phyloP scores from a whole-genome alignment of 495 filamentous ascomycete genomes.

The Talaromyces stipitatus region DNA sequence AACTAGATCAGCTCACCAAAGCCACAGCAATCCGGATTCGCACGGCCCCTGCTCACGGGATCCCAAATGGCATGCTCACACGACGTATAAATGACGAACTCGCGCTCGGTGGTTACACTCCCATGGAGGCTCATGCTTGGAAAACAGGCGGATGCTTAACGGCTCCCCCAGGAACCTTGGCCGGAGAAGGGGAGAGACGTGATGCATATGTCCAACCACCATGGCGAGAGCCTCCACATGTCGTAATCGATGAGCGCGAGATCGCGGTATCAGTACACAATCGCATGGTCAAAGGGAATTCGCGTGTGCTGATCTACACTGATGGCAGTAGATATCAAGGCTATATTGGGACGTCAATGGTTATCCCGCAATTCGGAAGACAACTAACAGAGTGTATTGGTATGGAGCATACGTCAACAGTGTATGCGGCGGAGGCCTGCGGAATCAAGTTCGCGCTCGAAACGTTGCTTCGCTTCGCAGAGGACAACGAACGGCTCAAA shows the following conservation, averaged over 20 bases:
- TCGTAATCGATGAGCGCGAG: conserved; percentile 10
- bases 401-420: not conserved
- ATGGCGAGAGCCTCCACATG: conserved; percentile 9
- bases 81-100: no score
- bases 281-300: not conserved
- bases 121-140: conserved; percentile 4
- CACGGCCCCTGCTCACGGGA: no score
- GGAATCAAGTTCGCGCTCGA: not conserved
- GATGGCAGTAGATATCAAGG: conserved; percentile 9
- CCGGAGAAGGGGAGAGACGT: conserved; percentile 9
- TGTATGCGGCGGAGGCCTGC: no score
- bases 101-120: not conserved
- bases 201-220: conserved; percentile 10
- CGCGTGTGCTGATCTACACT: conserved; percentile 4
- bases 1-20: no score
- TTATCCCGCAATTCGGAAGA: not conserved
- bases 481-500: not conserved
- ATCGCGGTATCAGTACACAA: not conserved
- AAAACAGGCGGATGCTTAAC: conserved; percentile 7
- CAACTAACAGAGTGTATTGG: not conserved
- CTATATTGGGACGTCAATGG: not conserved
- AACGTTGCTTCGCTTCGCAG: not conserved
- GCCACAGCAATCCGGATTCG: no score
- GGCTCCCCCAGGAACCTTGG: conserved; percentile 4
- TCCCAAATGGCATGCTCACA: no score